Conservation (phyloP, 352 stramenopile species). For the Aphanomyces invadans region DNA sequence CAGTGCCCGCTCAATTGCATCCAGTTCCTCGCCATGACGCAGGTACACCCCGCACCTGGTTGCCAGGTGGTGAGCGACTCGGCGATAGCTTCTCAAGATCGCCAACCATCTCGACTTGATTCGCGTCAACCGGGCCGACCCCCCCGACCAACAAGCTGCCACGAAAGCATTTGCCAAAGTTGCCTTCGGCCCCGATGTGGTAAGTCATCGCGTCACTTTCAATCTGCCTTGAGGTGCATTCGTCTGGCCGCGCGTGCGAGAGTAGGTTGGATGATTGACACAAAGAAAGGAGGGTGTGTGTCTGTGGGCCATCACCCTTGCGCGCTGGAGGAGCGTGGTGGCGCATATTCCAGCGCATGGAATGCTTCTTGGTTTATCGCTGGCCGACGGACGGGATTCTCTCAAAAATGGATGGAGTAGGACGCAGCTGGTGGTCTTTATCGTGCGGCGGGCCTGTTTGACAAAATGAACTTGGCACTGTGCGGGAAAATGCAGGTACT, state of each 20-base stretch:
- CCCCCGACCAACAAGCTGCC: conserved; percentile 45
- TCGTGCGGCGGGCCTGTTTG: conserved; percentile 18
- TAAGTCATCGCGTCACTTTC: conserved; percentile 50
- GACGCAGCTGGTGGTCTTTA: neutral
- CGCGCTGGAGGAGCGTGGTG: too few species aligned
- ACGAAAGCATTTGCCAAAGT: conserved; percentile 43
- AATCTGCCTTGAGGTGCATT: conserved; percentile 36
- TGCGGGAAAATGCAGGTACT: conserved; percentile 78
- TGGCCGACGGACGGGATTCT: neutral
- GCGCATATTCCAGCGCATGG: too few species aligned
- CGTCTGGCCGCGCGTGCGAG: too few species aligned
- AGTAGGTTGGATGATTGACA: too few species aligned
- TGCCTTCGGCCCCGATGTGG: conserved; percentile 51
- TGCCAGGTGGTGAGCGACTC: neutral
- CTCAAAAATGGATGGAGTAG: neutral
- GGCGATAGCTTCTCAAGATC: conserved; percentile 44
- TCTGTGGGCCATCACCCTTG: too few species aligned
- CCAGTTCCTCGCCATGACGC: conserved; percentile 57
- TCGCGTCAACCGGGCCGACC: conserved; percentile 57
- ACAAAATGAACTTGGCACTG: conserved; percentile 51
- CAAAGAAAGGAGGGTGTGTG: too few species aligned
- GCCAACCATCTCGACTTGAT: conserved; percentile 76
- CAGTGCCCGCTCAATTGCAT: conserved; percentile 62
- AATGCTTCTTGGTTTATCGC: too few species aligned
- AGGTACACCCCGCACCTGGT: conserved; percentile 17